Evolutionary conservation across 306 rosid species (phyloP), one percentile per base, ranked within the genome.

Genomic region (Carpinus fangiana): DNA sequence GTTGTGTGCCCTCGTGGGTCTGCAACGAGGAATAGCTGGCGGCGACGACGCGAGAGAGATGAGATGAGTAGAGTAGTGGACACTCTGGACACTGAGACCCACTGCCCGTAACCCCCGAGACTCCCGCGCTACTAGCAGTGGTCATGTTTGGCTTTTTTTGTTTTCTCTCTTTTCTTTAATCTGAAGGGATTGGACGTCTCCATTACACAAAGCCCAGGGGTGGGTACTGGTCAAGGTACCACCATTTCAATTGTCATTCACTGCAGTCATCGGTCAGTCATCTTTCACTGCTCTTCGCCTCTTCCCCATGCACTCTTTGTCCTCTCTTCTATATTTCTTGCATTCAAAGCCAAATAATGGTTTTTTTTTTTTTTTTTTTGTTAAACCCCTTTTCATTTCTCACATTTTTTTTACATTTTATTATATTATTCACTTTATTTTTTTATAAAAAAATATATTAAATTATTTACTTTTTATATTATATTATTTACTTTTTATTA

Each of bases 121-220:
- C 86, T 81, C 88, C 75, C 92, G 92, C 92, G 92, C 88, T 86
- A 80, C 73, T 51, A 17, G 53, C 57, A 18, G 66, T 45, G 85
- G 20, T 16, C 14, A 2, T 52, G 14, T 57, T 70, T 13, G 2
- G 14, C 20, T 20, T 21, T 20, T 21, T 28, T 51, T n/a, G 12
- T 23, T 7, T 59, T 72, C 2, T 18, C 41, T 28, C 7, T 0
- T 36, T 46, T 46, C 23, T 20, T 1, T 76, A 28, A 21, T 34
- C 76, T 36, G 80, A 65, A 74, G 31, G 60, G 93, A 87, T 80
- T 84, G 81, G 91, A 87, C 93, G 79, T 86, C 73, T 80, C 91
- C 78, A 70, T 38, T 67, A n/a, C n/a, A 14, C 18, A 23, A 8
- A 41, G 34, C 47, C 5, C 72, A 11, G 50, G 50, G 77, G 45